Evolutionary conservation across 192 early-diverging fungal species (phyloP).

Genomic region (Neocallimastix lanati): DNA sequence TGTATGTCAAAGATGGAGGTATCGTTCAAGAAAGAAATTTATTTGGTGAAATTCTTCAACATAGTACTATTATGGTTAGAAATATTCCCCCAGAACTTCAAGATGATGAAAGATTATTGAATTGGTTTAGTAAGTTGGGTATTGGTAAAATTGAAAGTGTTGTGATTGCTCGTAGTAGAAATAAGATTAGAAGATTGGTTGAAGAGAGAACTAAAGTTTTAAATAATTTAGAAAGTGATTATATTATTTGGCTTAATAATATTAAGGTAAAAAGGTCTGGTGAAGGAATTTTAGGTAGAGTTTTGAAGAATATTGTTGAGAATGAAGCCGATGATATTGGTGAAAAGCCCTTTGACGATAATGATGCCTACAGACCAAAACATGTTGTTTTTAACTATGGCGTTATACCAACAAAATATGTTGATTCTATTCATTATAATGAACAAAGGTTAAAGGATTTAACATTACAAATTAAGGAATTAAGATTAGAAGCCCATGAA

Average conservation of each 20-base stretch:
- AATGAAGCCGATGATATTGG: background rate
- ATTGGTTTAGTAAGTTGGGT: conserved; percentile 19
- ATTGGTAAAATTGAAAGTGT: conserved; percentile 23
- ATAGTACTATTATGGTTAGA: conserved; percentile 23
- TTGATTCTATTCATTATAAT: background rate
- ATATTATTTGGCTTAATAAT: background rate
- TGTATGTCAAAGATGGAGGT: background rate
- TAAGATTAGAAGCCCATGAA: background rate
- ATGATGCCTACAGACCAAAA: background rate
- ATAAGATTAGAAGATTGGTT: background rate
- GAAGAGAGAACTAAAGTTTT: background rate
- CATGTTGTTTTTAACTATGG: background rate
- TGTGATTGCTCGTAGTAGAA: conserved; percentile 6
- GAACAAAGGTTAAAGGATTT: background rate
- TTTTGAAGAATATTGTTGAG: background rate
- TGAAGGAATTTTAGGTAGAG: background rate
- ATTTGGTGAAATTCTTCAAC: conserved; percentile 16
- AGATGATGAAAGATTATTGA: conserved; percentile 14
- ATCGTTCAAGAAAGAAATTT: background rate
- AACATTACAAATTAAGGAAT: background rate
- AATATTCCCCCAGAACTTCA: conserved; percentile 20
- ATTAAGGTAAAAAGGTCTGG: background rate
- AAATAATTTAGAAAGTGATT: background rate
- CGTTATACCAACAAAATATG: background rate
- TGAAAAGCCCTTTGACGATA: background rate